A percentile compares a stretch with the other conserved stretches of the same genome.
Conservation (phyloP, 2,329 filamentous ascomycete species). For the Colletotrichum endophyticum region DNA sequence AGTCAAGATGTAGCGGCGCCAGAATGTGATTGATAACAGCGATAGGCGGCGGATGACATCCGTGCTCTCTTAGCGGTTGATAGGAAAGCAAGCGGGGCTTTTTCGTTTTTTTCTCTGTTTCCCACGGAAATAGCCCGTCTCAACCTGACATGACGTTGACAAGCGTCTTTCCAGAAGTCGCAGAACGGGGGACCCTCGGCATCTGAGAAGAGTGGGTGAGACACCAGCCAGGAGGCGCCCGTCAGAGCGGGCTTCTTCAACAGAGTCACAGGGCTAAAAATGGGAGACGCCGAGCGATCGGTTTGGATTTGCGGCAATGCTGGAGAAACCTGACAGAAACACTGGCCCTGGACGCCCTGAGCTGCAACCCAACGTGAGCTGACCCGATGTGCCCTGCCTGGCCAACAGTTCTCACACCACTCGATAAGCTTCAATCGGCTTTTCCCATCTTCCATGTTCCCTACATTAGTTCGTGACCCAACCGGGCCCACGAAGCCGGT, state of each 20-base stretch:
- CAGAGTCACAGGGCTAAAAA: background rate
- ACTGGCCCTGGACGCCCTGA: background rate
- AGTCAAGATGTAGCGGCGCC: background rate
- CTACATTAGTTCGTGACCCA: background rate
- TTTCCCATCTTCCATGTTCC: background rate
- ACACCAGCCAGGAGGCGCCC: background rate
- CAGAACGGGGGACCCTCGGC: constrained; percentile 1
- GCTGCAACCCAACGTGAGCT: background rate
- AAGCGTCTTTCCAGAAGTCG: background rate
- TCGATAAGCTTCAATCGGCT: background rate
- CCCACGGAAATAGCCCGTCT: background rate
- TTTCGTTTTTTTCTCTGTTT: background rate
- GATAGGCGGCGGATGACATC: background rate
- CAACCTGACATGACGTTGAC: background rate
- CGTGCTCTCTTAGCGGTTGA: background rate
- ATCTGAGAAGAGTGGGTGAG: background rate
- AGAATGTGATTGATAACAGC: background rate
- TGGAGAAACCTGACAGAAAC: background rate
- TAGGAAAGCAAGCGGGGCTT: background rate
- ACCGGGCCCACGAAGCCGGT: background rate
- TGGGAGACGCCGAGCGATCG: background rate
- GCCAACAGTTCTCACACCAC: background rate
- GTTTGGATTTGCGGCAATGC: background rate
- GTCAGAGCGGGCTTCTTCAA: background rate
- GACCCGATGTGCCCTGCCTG: background rate